These are phyloP conservation scores for Lachancea kluyveri DNA, from an alignment of 805 yeast genomes.

Conservation along the genomic window DNA sequence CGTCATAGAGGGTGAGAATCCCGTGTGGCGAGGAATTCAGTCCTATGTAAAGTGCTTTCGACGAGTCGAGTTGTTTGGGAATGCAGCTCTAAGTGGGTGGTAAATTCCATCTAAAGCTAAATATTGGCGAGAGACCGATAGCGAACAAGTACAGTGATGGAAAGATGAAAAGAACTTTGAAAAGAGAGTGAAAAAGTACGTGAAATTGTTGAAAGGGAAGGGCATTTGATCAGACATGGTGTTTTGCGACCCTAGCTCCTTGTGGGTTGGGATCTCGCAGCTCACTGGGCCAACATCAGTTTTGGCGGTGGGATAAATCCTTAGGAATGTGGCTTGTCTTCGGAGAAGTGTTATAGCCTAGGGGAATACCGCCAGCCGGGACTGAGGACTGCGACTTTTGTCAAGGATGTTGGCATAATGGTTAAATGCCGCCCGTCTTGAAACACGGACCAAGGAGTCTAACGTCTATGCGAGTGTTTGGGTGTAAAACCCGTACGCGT, in stretches of 20 bases:
- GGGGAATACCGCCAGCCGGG: slow-evolving; percentile 27
- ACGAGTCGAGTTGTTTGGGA: slow-evolving; percentile 31
- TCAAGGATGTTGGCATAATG: slow-evolving; percentile 36
- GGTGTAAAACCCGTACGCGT: slow-evolving; percentile 37
- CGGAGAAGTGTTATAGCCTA: slow-evolving; percentile 30
- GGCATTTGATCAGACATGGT: slow-evolving; percentile 35
- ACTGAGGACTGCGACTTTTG: slow-evolving; percentile 33
- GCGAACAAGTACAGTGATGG: slow-evolving; percentile 43
- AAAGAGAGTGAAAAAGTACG: slow-evolving; percentile 40
- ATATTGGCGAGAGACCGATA: slow-evolving; percentile 43
- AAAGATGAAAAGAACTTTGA: slow-evolving; percentile 41
- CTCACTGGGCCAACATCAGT: slow-evolving; percentile 35
- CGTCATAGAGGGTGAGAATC: slow-evolving; percentile 40
- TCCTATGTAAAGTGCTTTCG: slow-evolving; percentile 29
- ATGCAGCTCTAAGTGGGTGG: slow-evolving; percentile 36
- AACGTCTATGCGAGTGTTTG: slow-evolving; percentile 38
- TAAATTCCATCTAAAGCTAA: slow-evolving; percentile 39
- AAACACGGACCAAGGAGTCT: slow-evolving; percentile 40
- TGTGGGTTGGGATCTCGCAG: slow-evolving; percentile 28
- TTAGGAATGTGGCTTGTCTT: slow-evolving; percentile 31
- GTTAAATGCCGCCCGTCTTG: slow-evolving; percentile 34
- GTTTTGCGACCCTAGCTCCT: slow-evolving; percentile 25
- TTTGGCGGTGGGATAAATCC: slow-evolving; percentile 32
- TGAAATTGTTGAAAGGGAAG: slow-evolving; percentile 41
- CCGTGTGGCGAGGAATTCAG: slow-evolving; percentile 32